A percentile compares a stretch with the other conserved stretches of the same genome.
Conservation (phyloP, 345 rosid species). For the Barbarea vulgaris region DNA sequence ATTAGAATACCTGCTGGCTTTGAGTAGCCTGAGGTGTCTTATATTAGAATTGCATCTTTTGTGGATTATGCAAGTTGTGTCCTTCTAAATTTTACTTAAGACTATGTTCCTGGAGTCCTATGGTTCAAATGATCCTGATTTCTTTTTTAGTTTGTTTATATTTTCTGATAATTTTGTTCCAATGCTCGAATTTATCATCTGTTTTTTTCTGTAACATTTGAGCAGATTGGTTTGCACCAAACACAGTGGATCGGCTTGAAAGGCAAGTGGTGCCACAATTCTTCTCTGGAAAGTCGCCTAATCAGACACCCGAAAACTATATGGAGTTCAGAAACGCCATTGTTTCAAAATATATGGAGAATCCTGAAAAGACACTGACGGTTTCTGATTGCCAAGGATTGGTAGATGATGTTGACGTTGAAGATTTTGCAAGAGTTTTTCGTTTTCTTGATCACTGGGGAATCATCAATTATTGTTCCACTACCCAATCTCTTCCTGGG, state of each 20-base stretch:
- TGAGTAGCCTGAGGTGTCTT: background rate
- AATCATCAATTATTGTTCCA: constrained; percentile 87
- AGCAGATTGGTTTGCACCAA: constrained; percentile 93
- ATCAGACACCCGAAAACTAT: constrained; percentile 77
- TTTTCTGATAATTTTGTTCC: background rate
- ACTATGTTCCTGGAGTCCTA: constrained; percentile 6
- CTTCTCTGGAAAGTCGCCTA: constrained; percentile 89
- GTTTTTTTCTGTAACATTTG: constrained; percentile 3
- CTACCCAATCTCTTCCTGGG: constrained; percentile 47
- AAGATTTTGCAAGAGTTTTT: constrained; percentile 76
- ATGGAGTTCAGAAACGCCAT: constrained; percentile 86
- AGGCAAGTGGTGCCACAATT: constrained; percentile 97
- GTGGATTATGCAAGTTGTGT: background rate
- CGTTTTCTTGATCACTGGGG: constrained; percentile 99
- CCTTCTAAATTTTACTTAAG: background rate
- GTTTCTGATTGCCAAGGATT: constrained; percentile 74
- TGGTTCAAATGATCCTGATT: constrained; percentile 7
- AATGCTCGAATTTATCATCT: background rate
- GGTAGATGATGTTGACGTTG: constrained; percentile 58
- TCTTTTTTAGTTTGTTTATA: background rate
- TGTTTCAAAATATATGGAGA: constrained; percentile 82
- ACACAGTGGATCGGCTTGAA: constrained; percentile 82
- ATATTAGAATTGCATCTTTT: constrained; percentile 16
- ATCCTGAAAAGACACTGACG: constrained; percentile 73
- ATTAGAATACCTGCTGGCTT: background rate